Conservation (phyloP, 176 grass and related monocot species). For the Aegilops umbellulata region DNA sequence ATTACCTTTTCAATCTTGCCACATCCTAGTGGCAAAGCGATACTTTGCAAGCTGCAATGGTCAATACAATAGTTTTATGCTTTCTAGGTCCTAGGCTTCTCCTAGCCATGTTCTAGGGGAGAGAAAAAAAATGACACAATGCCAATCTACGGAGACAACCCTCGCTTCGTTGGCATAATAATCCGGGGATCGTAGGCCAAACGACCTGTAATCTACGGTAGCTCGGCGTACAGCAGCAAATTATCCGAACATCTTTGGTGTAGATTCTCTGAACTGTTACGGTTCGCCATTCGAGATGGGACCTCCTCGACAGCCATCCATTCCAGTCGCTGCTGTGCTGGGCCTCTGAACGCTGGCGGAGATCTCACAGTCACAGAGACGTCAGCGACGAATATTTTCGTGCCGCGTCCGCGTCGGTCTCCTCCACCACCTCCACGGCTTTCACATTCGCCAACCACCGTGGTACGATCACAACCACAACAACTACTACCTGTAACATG, state of each 20-base stretch:
- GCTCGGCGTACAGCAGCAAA: too few relatives aligned
- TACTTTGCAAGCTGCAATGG: background rate
- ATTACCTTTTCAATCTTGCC: background rate
- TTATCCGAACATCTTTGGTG: too few relatives aligned
- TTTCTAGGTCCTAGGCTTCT: background rate
- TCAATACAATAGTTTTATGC: background rate
- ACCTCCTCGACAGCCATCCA: too few relatives aligned
- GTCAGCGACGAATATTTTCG: background rate
- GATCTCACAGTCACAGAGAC: background rate
- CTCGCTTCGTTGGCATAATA: too few relatives aligned
- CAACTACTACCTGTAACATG: background rate
- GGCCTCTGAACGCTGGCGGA: too few relatives aligned
- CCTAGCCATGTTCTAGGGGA: background rate
- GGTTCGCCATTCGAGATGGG: background rate
- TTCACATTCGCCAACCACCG: slow-evolving; percentile 11
- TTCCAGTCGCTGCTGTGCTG: too few relatives aligned
- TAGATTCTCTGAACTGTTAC: background rate
- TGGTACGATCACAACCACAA: background rate
- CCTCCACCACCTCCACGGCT: background rate
- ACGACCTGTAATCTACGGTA: too few relatives aligned
- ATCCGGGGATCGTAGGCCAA: too few relatives aligned
- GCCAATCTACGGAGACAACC: background rate
- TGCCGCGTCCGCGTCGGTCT: background rate
- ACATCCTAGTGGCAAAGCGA: background rate
- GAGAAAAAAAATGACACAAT: background rate